Base-by-base conservation (phyloP, 2,329 filamentous ascomycete genomes). In the Diaporthe citriasiana region DNA sequence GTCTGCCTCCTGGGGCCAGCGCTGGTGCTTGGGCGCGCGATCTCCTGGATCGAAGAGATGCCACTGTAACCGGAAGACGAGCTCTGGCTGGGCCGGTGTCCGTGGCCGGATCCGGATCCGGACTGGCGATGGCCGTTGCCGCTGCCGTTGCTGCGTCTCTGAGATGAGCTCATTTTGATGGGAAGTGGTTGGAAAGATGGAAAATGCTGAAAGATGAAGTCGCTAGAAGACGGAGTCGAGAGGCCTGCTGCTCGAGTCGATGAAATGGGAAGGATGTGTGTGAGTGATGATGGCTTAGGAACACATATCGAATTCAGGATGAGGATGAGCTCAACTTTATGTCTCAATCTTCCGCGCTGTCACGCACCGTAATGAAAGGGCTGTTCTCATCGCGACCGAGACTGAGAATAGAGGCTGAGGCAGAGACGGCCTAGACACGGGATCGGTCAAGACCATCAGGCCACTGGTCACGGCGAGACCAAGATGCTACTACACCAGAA, bases 231-330 rank as follows among this genome's bases (percentile, higher is more conserved):
- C 25, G 19, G n/a, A 38, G 9, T 57, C 30, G 55, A 57, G 55
- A 57, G 55, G 19, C 55, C 55, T 38, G 55, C 55, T 57, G 51
- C 51, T 55, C 30, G 55, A 57, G 19, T 38, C 19, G 30, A 38
- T 38, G 55, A 22, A 38, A 27, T 15, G 50, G 3, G n/a, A 22
- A 57, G 35, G 30, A 35, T 38, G 33, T 38, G 33, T 38, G 33
- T 38, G 33, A 57, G 30, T 57, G 17, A 57, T 38, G 30, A 38
- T 57, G 55, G 33, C 33, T 57, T n/a, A 13, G 10, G 13, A 38
- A 10, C 19, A 57, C 30, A 13, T 38, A 3, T 13, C 22, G 10
- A 57, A n/a, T 10, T 38, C 33, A 38, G 55, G 19, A 13, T 19
- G 19, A 38, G 10, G 8, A 3, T 2, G 33, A n/a, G 33, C 51